These are phyloP conservation scores for Nigrospora oryzae DNA, from an alignment of 2,329 filamentous ascomycete species.

Conservation along the genomic window DNA sequence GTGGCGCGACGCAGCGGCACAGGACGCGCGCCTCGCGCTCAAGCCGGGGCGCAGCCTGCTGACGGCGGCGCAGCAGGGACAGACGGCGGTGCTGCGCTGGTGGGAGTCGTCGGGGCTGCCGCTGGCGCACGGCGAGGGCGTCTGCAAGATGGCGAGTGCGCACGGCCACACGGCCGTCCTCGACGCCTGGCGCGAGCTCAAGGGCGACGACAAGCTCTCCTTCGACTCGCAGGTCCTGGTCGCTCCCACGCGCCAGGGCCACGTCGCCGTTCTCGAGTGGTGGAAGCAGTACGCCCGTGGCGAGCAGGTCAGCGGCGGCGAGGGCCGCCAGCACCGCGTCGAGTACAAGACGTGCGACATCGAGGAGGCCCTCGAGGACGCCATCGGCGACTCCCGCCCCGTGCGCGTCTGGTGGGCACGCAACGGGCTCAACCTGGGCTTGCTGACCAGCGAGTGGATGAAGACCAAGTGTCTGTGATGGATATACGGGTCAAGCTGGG, in stretches of 20 bases:
- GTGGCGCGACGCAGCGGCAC: slow-evolving; percentile 70
- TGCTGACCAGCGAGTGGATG: slow-evolving; percentile 86
- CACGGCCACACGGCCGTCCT: slow-evolving; percentile 80
- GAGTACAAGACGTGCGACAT: slow-evolving; percentile 95
- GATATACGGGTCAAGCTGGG: background rate
- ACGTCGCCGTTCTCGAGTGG: slow-evolving; percentile 82
- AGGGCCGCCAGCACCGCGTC: slow-evolving; percentile 55
- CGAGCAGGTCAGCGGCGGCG: slow-evolving; percentile 39
- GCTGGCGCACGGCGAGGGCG: slow-evolving; percentile 69
- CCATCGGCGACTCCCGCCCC: slow-evolving; percentile 62
- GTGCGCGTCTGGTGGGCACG: slow-evolving; percentile 82
- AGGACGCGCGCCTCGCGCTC: slow-evolving; percentile 50
- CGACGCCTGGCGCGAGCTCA: slow-evolving; percentile 70
- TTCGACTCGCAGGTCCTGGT: slow-evolving; percentile 80
- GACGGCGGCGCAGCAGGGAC: slow-evolving; percentile 75
- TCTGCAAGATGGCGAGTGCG: slow-evolving; percentile 76
- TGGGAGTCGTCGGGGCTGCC: slow-evolving; percentile 79
- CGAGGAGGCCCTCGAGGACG: slow-evolving; percentile 88
- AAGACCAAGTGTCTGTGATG: slow-evolving; percentile 61
- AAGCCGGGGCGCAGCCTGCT: slow-evolving; percentile 81
- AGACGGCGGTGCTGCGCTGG: slow-evolving; percentile 71
- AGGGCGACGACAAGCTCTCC: slow-evolving; percentile 61
- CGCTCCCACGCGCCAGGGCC: slow-evolving; percentile 78
- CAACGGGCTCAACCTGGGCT: slow-evolving; percentile 73
- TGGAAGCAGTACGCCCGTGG: slow-evolving; percentile 66